Evolutionary conservation across 108 stramenopile genomes (phyloP), one percentile per base, ranked within the genome.

Genomic region (Pseudonitzschia delicatissima): DNA sequence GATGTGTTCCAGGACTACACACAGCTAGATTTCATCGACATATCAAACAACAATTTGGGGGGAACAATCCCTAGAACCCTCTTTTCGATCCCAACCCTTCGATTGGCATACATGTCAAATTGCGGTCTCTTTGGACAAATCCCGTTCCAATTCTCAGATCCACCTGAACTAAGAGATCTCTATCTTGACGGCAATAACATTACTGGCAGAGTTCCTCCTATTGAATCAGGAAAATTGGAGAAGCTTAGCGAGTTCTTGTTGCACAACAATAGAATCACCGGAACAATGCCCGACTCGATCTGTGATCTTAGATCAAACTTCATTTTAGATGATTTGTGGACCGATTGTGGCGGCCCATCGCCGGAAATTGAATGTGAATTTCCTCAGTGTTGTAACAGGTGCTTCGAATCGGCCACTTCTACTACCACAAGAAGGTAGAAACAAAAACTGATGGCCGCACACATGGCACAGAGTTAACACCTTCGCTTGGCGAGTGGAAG

Each of bases 381-480:
- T 63, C 82, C 82, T 4, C 72, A 76, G 9, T 83, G 82, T 53
- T 83, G 82, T 57, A 82, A 73, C 58, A 60, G 72, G 45, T 82
- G 82, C 47, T 82, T 82, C 44, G 67, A 71, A 52, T 58, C 72
- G 4, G 51, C 18, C 20, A 2, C 36, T 40, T 15, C 13, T 7
- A 5, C 34, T 37, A 8, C 39, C 0, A 21, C 60, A 32, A 61
- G 60, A 26, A 9, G 15, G 40, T 15, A 11, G 40, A 42, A 42
- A 42, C 40, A 15, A 42, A 11, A 42, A 42, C 40, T 42, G 11
- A 42, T n/a, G n/a, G n/a, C n/a, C n/a, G n/a, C n/a, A n/a, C n/a
- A n/a, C n/a, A n/a, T n/a, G n/a, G n/a, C n/a, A n/a, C n/a, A n/a
- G n/a, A n/a, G n/a, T n/a, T n/a, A n/a, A n/a, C n/a, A n/a, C n/a